Evolutionary conservation across 2,329 filamentous ascomycete genomes (phyloP).

Genomic region (Alternaria metachromatica): DNA sequence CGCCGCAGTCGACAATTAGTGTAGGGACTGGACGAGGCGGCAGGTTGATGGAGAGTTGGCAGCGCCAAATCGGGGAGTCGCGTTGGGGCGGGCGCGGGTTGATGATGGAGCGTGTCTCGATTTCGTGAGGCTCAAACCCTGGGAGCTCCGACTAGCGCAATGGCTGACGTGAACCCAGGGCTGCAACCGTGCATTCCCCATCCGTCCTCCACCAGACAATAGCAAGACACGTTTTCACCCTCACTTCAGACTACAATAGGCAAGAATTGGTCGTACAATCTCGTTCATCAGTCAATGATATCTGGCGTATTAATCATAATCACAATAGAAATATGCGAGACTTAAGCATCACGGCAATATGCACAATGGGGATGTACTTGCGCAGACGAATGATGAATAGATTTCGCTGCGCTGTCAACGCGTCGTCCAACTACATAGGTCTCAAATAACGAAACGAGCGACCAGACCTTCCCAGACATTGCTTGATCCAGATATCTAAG

Average conservation of each 20-base stretch:
- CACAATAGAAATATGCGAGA: neutral
- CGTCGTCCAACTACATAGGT: conserved; percentile 16
- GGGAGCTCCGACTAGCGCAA: conserved; percentile 5
- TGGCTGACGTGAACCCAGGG: conserved; percentile 7
- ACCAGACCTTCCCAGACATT: conserved; percentile 28
- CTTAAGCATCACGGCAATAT: neutral
- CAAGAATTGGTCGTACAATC: neutral
- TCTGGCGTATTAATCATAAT: fast-evolving
- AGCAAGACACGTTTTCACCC: neutral
- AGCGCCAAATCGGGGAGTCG: conserved; percentile 9
- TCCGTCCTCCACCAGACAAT: neutral
- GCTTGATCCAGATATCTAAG: conserved; percentile 19
- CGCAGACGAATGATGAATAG: neutral
- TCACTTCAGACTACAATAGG: neutral
- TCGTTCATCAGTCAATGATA: fast-evolving
- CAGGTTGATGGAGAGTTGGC: neutral
- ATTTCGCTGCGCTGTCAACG: conserved; percentile 8
- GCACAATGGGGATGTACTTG: neutral
- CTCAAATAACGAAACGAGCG: conserved; percentile 40
- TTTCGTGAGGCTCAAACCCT: conserved; percentile 14
- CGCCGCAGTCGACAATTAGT: neutral
- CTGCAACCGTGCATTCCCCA: conserved; percentile 8
- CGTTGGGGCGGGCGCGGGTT: conserved; percentile 13
- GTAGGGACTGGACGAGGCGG: neutral
- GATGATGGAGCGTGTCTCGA: conserved; percentile 18